Evolutionary conservation across 345 rosid genomes (phyloP).

Genomic region (Eucalyptus regnans): DNA sequence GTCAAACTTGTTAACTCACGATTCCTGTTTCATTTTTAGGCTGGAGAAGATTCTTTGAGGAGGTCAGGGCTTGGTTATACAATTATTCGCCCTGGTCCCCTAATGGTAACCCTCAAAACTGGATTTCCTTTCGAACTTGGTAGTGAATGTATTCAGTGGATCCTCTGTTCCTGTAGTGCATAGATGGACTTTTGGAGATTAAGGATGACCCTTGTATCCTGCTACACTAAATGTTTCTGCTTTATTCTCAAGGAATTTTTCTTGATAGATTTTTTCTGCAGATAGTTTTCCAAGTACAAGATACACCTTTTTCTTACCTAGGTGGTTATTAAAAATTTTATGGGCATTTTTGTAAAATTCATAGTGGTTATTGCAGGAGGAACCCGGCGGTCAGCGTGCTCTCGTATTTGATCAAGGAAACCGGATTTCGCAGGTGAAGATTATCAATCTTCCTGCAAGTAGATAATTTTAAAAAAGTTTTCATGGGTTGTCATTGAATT

Average conservation of each 20-base stretch:
- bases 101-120: constrained; percentile 35
- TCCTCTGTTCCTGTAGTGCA: not conserved
- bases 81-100: constrained; percentile 87
- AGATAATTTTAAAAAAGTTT: not conserved
- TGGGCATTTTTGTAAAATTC: not conserved
- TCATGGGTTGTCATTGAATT: not conserved
- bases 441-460: not conserved
- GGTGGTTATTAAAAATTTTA: not conserved
- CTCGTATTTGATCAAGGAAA: constrained; percentile 94
- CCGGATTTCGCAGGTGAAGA: constrained; percentile 73
- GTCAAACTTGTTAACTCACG: not conserved
- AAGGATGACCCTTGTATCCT: not conserved
- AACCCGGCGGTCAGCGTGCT: constrained; percentile 96
- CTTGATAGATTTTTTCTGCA: not conserved
- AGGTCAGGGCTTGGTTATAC: constrained; percentile 97
- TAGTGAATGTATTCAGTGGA: not conserved
- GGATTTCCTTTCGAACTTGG: not conserved
- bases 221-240: not conserved
- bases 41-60: constrained; percentile 89
- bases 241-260: not conserved
- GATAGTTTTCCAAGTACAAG: not conserved
- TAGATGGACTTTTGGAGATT: not conserved
- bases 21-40: constrained; percentile 16
- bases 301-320: not conserved
- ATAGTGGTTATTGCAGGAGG: constrained; percentile 47